Conservation (phyloP, 1,284 basidiomycete species). For the Cutaneotrichosporon curvatum region DNA sequence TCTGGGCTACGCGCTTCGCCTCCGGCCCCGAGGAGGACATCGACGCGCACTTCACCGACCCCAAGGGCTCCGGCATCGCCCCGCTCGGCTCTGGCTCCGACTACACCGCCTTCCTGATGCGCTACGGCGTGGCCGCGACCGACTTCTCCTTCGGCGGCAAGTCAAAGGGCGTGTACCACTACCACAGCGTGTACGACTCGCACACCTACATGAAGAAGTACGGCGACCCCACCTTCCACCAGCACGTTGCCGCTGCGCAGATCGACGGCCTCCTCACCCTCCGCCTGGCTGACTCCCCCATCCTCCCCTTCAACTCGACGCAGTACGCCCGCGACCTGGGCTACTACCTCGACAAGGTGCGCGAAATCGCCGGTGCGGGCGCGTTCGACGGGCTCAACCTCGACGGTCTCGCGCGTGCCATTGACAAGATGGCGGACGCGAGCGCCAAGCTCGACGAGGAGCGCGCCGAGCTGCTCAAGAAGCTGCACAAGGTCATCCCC, state of each 20-base stretch:
- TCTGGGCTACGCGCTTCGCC: conserved; percentile 42
- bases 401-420: conserved; percentile 54
- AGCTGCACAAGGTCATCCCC: conserved; percentile 41
- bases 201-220: conserved; percentile 62
- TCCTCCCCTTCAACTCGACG: conserved; percentile 66
- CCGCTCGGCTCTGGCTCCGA: conserved; percentile 53
- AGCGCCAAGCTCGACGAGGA: conserved; percentile 53
- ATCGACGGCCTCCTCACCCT: conserved; percentile 59
- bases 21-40: conserved; percentile 27
- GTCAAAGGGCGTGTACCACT: conserved; percentile 61
- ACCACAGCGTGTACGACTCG: conserved; percentile 65
- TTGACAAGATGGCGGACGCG: conserved; percentile 52
- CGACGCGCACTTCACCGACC: conserved; percentile 14
- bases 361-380: conserved; percentile 1
- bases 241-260: conserved; percentile 63
- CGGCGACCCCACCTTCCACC: conserved; percentile 67
- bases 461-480: conserved; percentile 30
- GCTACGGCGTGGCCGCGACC: conserved; percentile 47
- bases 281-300: conserved; percentile 56
- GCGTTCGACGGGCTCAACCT: conserved; percentile 18
- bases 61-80: conserved; percentile 18
- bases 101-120: conserved; percentile 65
- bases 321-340: conserved; percentile 62
- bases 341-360: conserved; percentile 53
- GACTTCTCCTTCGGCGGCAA: conserved; percentile 49